Conservation (phyloP, 306 rosid species). For the Quercus dentata region DNA sequence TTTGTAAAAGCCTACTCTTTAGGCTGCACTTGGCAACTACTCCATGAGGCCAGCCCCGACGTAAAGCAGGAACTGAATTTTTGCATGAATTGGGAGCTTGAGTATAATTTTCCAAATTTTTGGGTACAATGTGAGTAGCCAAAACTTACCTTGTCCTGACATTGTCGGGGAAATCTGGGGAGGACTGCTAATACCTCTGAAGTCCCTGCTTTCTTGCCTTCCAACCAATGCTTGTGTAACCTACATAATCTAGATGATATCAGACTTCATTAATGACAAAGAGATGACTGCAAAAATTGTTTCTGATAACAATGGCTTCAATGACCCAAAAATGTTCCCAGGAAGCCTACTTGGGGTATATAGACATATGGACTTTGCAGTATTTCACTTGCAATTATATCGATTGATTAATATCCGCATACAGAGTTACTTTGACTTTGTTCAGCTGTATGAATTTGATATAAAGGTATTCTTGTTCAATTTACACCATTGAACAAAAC, state of each 20-base stretch:
- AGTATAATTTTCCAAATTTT: slow-evolving; percentile 50
- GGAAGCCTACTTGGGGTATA: not conserved
- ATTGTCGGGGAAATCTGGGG: slow-evolving; percentile 87
- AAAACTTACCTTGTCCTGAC: slow-evolving; percentile 82
- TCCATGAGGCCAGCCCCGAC: slow-evolving; percentile 60
- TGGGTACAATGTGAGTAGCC: slow-evolving; percentile 55
- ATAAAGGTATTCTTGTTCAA: not conserved
- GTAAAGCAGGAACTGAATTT: slow-evolving; percentile 56
- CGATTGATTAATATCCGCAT: not conserved
- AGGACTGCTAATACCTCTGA: slow-evolving; percentile 69
- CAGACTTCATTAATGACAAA: not conserved
- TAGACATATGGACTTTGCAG: not conserved
- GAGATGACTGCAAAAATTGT: not conserved
- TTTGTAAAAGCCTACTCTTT: slow-evolving; percentile 68
- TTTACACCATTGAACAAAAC: not conserved
- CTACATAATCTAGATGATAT: slow-evolving; percentile 30
- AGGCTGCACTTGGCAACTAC: slow-evolving; percentile 67
- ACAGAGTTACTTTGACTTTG: not conserved
- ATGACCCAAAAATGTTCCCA: not conserved
- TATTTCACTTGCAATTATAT: not conserved
- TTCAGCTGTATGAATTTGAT: not conserved
- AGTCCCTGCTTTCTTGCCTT: slow-evolving; percentile 81
- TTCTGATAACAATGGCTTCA: not conserved
- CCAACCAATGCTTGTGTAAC: slow-evolving; percentile 68
- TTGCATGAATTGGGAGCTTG: slow-evolving; percentile 71